These are phyloP conservation scores for Beauveria pseudobassiana DNA, from an alignment of 2,329 filamentous ascomycete species.

Conservation along the genomic window DNA sequence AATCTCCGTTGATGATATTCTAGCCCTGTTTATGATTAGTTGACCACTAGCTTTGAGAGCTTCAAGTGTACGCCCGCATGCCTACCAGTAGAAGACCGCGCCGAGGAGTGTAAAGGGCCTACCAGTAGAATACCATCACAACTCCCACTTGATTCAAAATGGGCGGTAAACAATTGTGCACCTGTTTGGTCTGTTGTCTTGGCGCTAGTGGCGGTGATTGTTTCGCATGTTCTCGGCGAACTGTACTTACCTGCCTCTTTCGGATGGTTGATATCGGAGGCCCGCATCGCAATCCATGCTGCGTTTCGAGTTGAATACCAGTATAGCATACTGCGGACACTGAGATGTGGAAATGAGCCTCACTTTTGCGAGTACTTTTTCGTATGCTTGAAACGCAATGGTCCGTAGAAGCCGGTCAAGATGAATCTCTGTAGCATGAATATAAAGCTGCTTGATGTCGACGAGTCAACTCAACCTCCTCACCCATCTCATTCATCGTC, in stretches of 20 bases:
- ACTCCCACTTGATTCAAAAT: no score
- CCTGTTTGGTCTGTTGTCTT: not conserved
- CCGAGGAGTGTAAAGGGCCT: no score
- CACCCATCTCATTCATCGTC: not conserved
- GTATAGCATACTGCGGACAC: not conserved
- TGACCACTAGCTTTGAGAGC: no score
- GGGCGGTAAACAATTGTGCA: not conserved
- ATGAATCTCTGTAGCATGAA: not conserved
- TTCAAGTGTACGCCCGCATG: no score
- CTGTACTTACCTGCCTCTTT: not conserved
- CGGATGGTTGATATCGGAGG: not conserved
- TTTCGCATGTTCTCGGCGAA: not conserved
- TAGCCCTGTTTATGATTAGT: no score
- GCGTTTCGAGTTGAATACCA: not conserved
- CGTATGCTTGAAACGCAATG: no score
- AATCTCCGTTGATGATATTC: no score
- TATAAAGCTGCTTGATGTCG: not conserved
- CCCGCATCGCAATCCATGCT: not conserved
- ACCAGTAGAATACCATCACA: no score
- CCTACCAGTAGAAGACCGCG: no score
- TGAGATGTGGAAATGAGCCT: not conserved
- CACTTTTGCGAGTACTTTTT: not conserved
- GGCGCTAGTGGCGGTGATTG: not conserved
- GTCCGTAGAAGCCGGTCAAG: not conserved
- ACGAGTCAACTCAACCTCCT: not conserved